Percentiles rank a stretch among this genome's conserved stretches.
Evolutionary conservation across 331 rosid species (phyloP).

Genomic region (Telfairia occidentalis): DNA sequence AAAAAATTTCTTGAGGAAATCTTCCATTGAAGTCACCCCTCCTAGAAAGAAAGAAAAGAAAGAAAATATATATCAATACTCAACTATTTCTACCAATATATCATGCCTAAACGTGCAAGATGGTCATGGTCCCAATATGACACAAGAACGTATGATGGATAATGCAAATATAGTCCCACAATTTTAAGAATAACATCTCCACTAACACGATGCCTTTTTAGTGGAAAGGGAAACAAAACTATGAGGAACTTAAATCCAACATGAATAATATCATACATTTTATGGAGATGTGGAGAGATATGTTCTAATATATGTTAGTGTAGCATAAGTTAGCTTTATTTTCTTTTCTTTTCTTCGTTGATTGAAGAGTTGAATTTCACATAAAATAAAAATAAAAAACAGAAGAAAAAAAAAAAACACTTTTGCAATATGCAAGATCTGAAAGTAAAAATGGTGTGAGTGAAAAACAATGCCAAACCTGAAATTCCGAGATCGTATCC

Average conservation of each 20-base stretch:
- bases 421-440: neutral
- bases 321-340: neutral
- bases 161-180: too few species aligned
- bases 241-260: too few species aligned
- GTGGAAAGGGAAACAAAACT: too few species aligned
- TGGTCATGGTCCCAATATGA: too few species aligned
- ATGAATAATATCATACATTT: neutral
- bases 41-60: neutral
- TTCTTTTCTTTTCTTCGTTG: neutral
- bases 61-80: neutral
- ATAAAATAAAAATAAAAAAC: neutral
- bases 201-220: too few species aligned
- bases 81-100: too few species aligned
- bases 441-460: neutral
- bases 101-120: too few species aligned
- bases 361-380: neutral
- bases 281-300: neutral
- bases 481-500: slow-evolving; percentile 49
- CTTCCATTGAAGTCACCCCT: slow-evolving; percentile 22
- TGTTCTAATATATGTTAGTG: neutral
- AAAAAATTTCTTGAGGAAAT: slow-evolving; percentile 12
- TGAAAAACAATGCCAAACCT: slow-evolving; percentile 15
- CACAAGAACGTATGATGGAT: too few species aligned
- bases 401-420: neutral
- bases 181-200: too few species aligned